phyloP scores from a whole-genome alignment of 1,284 basidiomycete genomes.

The Pseudozyma sp. region DNA sequence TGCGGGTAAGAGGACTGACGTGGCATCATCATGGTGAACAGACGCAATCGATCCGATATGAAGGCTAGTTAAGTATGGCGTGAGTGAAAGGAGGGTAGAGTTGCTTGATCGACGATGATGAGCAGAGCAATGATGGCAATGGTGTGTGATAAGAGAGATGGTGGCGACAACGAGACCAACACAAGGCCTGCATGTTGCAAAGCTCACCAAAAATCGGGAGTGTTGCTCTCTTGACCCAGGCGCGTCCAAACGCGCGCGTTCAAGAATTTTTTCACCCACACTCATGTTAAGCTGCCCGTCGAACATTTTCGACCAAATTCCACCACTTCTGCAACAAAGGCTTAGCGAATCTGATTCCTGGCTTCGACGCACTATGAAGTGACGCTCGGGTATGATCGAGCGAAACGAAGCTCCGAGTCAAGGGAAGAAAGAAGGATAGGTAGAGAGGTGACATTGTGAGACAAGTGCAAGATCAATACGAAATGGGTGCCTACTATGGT shows the following conservation, averaged over 20 bases:
- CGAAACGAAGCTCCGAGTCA: neutral
- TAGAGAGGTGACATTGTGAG: neutral
- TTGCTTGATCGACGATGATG: too few relatives aligned
- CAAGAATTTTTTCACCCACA: neutral
- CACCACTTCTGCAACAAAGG: neutral
- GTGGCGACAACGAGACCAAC: slow-evolving; percentile 14
- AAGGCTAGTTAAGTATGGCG: neutral
- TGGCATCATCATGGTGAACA: slow-evolving; percentile 27
- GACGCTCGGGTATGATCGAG: neutral
- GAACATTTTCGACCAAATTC: neutral
- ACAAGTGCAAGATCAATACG: neutral
- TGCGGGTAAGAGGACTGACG: slow-evolving; percentile 33
- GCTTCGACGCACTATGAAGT: too few relatives aligned
- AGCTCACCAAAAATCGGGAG: neutral
- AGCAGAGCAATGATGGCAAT: too few relatives aligned
- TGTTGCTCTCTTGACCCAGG: slow-evolving; percentile 15
- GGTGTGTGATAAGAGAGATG: neutral
- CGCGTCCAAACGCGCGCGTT: slow-evolving; percentile 15
- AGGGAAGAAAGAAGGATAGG: neutral
- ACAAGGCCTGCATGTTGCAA: slow-evolving; percentile 6
- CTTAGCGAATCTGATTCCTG: too few relatives aligned
- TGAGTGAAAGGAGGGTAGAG: neutral
- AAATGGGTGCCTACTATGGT: neutral
- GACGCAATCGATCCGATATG: neutral
- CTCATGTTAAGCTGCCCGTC: neutral